phyloP scores from a whole-genome alignment of 208 protist genomes.

The Leishmania amazonensis region DNA sequence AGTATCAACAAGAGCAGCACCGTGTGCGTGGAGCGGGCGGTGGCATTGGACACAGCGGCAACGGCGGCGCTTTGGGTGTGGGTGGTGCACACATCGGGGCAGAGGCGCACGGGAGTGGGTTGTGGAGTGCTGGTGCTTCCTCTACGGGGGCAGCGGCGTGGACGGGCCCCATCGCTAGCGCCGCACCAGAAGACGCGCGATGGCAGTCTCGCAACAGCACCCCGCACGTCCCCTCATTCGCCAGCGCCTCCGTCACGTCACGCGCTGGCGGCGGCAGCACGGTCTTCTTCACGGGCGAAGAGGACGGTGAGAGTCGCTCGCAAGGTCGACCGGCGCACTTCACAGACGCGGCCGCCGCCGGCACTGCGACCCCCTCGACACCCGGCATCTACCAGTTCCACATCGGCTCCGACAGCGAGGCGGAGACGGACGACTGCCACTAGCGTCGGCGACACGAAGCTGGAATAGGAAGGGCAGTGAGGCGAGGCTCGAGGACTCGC shows the following conservation, averaged over 20 bases:
- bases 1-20: conserved; percentile 7
- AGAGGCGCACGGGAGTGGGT: not conserved
- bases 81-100: not conserved
- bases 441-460: not conserved
- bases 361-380: not conserved
- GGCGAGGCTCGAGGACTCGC: not conserved
- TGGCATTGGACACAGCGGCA: not conserved
- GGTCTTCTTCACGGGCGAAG: not conserved
- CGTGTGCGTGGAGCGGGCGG: not conserved
- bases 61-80: not conserved
- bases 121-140: not conserved
- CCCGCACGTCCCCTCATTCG: not conserved
- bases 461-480: not conserved
- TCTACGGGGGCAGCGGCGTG: not conserved
- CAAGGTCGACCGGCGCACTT: not conserved
- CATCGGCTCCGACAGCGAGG: conserved; percentile 28
- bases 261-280: not conserved
- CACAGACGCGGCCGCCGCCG: not conserved
- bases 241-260: not conserved
- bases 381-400: conserved; percentile 27
- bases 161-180: not conserved
- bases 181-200: not conserved
- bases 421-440: not conserved
- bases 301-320: not conserved
- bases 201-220: not conserved